phyloP scores from a whole-genome alignment of 805 yeast genomes.

The Wickerhamiella cacticola region DNA sequence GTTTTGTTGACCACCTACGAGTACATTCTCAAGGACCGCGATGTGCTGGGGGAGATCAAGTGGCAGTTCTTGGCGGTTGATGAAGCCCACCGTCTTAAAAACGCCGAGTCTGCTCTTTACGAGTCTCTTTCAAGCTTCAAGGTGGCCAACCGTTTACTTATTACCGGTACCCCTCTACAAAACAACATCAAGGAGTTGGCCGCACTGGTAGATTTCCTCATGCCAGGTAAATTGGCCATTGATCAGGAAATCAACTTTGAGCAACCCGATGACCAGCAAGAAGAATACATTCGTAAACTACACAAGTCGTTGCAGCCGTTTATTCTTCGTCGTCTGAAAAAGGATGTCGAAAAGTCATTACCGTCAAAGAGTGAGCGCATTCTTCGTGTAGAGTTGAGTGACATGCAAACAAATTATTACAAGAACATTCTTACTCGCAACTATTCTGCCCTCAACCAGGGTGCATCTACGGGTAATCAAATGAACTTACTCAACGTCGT shows the following conservation, averaged over 20 bases:
- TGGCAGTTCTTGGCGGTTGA: constrained; percentile 98
- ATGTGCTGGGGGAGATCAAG: constrained; percentile 64
- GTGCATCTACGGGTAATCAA: constrained; percentile 61
- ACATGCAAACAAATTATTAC: constrained; percentile 88
- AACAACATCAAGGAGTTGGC: constrained; percentile 92
- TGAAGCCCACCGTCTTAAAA: constrained; percentile 94
- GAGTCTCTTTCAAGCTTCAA: constrained; percentile 76
- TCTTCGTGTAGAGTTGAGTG: constrained; percentile 86
- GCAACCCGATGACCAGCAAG: constrained; percentile 76
- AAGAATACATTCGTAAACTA: constrained; percentile 71
- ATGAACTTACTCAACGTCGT: constrained; percentile 79
- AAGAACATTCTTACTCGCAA: constrained; percentile 86
- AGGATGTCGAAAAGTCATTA: constrained; percentile 92
- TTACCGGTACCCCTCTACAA: constrained; percentile 97
- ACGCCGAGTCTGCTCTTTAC: constrained; percentile 84
- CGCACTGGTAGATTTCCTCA: constrained; percentile 83
- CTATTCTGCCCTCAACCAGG: constrained; percentile 81
- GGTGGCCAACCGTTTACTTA: constrained; percentile 70
- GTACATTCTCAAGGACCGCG: constrained; percentile 80
- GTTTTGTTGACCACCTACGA: constrained; percentile 91
- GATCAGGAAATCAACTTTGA: constrained; percentile 95
- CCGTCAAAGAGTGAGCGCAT: constrained; percentile 96
- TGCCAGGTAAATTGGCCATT: constrained; percentile 86
- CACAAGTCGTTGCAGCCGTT: constrained; percentile 83
- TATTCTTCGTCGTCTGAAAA: constrained; percentile 83